Evolutionary conservation across 2,329 filamentous ascomycete species (phyloP).

Genomic region (Penicillium janthinellum): DNA sequence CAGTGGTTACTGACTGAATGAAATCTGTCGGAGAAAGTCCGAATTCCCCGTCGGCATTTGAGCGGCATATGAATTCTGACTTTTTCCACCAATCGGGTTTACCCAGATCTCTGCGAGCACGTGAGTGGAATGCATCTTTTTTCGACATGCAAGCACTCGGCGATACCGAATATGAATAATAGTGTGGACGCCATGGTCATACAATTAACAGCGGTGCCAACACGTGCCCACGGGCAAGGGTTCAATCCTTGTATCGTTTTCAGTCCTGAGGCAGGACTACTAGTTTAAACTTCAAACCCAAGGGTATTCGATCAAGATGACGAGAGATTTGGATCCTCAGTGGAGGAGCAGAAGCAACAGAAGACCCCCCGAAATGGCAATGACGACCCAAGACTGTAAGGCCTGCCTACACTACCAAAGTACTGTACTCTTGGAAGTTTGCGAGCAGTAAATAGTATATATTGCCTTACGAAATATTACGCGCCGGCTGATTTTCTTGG

Average conservation of each 20-base stretch:
- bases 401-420: too few species aligned
- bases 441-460: too few species aligned
- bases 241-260: not conserved
- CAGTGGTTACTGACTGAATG: too few species aligned
- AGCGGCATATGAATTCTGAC: not conserved
- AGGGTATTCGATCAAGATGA: too few species aligned
- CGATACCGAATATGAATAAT: not conserved
- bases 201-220: not conserved
- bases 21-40: not conserved
- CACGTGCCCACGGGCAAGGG: not conserved
- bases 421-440: too few species aligned
- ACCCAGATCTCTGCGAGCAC: not conserved
- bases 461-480: too few species aligned
- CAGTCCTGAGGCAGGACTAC: not conserved
- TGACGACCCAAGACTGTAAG: too few species aligned
- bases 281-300: too few species aligned
- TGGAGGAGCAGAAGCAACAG: too few species aligned
- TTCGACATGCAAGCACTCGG: not conserved
- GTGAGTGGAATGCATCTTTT: not conserved
- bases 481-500: too few species aligned
- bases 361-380: too few species aligned
- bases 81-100: not conserved
- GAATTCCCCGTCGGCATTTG: not conserved
- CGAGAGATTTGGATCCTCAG: too few species aligned
- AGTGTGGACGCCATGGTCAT: not conserved